Evolutionary conservation across 1,139 yeast species (phyloP), one percentile per base, ranked within the genome.

Genomic region (Sugiyamaella neomexicana): DNA sequence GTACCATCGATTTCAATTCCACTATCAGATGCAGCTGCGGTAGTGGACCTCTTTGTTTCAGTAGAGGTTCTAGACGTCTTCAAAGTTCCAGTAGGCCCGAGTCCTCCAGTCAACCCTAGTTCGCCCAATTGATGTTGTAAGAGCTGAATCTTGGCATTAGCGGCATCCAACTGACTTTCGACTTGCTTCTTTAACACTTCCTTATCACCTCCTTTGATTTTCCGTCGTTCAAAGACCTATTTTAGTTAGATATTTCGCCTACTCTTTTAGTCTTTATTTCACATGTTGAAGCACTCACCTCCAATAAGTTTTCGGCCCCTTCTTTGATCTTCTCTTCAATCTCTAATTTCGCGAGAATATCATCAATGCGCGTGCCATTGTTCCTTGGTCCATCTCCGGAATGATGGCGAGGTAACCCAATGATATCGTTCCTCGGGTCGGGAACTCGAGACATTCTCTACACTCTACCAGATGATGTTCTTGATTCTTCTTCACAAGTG

Each of bases 251-350:
- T 20, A 20, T 20, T 20, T 20, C 25, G 5, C 25, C 25, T 20
- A n/a, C n/a, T n/a, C n/a, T n/a, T n/a, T n/a, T n/a, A n/a, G n/a
- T n/a, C n/a, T n/a, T n/a, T n/a, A n/a, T n/a, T n/a, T n/a, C n/a
- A n/a, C n/a, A n/a, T 5, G 25, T 20, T 20, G 25, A 20, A 20
- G n/a, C n/a, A 10, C 55, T 13, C 39, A 69, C 74, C 49, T 70
- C 73, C 15, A 74, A 63, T 60, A 74, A 60, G 46, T 71, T 72
- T 58, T 72, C 75, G 1, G 77, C 75, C 2, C 76, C 76, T 51
- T 72, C 73, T 36, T 72, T 68, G 48, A 74, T 70, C 56, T 69
- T 69, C 53, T 67, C 69, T 58, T 75, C 78, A 31, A 71, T 68
- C 53, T 70, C 72, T 50, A 75, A 62, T 55, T 72, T 70, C 38